Conservation (phyloP, 108 stramenopile species). For the Bacterosira constricta region DNA sequence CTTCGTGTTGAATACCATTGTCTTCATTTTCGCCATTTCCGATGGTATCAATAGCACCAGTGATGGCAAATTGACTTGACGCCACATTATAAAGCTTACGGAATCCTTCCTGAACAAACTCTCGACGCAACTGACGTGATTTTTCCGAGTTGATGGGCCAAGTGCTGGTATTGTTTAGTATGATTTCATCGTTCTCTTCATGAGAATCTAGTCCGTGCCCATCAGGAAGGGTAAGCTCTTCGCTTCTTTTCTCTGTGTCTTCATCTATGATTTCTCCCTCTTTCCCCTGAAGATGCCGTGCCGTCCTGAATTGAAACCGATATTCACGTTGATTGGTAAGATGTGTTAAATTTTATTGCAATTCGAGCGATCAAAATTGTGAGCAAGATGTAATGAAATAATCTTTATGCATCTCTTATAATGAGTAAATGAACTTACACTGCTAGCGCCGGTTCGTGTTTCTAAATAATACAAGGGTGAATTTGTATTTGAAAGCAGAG, state of each 20-base stretch:
- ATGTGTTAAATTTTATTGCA: too few species aligned
- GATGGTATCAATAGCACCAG: not conserved
- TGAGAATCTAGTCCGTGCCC: not conserved
- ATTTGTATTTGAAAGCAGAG: too few species aligned
- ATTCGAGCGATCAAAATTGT: not conserved
- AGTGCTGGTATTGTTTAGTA: not conserved
- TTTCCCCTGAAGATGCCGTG: not conserved
- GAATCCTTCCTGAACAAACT: conserved; percentile 1
- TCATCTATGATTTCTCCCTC: too few species aligned
- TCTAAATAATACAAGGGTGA: not conserved
- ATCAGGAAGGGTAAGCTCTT: not conserved
- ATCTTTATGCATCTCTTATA: too few species aligned
- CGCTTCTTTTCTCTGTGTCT: not conserved
- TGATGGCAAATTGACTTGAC: not conserved
- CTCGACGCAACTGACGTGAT: not conserved
- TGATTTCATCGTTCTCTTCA: not conserved
- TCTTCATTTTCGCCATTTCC: too few species aligned
- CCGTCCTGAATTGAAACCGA: not conserved
- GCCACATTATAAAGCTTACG: not conserved
- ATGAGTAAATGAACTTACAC: not conserved
- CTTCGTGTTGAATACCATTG: not conserved
- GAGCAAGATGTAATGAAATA: not conserved
- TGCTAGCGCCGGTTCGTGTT: not conserved
- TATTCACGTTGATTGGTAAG: not conserved
- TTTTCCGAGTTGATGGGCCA: conserved; percentile 1